phyloP scores from a whole-genome alignment of 192 early-diverging fungal species.

The Coemansia sp. region DNA sequence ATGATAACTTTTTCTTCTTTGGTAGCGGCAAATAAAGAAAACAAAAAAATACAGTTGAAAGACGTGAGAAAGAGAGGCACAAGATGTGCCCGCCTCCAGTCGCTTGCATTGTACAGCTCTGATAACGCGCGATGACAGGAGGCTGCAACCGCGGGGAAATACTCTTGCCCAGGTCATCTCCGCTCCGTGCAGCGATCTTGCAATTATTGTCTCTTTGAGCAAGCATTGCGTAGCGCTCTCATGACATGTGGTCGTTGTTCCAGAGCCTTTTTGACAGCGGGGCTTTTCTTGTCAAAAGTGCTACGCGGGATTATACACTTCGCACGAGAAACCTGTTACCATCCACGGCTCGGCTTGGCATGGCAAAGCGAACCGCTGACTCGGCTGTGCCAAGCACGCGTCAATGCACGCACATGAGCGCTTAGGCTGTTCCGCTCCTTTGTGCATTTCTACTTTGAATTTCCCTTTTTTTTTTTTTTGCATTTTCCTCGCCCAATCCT shows the following conservation, averaged over 20 bases:
- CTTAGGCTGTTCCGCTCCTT: background rate
- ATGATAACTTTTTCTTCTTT: background rate
- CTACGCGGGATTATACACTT: background rate
- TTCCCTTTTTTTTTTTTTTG: background rate
- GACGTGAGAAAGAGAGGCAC: background rate
- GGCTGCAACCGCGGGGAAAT: background rate
- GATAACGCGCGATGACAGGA: no score
- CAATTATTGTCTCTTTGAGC: background rate
- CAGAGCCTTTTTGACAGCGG: background rate
- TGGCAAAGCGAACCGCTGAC: background rate
- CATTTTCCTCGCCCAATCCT: background rate
- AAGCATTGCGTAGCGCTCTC: background rate
- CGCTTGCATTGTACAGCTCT: background rate
- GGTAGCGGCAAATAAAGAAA: background rate
- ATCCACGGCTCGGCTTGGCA: background rate
- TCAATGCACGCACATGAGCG: background rate
- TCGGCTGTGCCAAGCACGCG: background rate
- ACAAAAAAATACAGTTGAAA: constrained; percentile 3
- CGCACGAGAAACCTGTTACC: background rate
- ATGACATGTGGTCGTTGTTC: background rate
- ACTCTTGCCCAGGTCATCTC: background rate
- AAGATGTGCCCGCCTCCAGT: background rate
- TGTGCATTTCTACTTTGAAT: background rate
- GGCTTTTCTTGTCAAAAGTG: background rate
- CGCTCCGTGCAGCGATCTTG: background rate